Evolutionary conservation across 805 yeast species (phyloP).

Genomic region (Metschnikowia gelsemii): DNA sequence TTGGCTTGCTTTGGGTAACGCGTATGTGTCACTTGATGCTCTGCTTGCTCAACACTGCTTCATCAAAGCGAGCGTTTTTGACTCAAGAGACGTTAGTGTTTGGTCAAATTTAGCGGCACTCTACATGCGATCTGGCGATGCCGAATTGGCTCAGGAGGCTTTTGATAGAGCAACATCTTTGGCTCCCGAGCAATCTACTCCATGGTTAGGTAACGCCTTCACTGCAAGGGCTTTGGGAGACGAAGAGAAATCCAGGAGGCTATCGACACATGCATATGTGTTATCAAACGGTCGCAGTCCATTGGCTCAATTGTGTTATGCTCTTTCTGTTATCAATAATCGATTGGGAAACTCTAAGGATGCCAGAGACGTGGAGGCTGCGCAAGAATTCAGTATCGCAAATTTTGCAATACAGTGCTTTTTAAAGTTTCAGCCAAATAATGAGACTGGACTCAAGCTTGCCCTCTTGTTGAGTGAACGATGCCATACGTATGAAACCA

Average conservation of each 20-base stretch:
- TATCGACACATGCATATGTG: slow-evolving; percentile 76
- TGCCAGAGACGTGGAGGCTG: slow-evolving; percentile 54
- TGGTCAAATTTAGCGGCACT: slow-evolving; percentile 86
- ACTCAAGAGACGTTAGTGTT: slow-evolving; percentile 61
- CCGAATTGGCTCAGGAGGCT: slow-evolving; percentile 69
- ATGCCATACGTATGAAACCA: slow-evolving; percentile 58
- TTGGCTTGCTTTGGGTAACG: slow-evolving; percentile 85
- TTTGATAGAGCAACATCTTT: slow-evolving; percentile 73
- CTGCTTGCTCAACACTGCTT: slow-evolving; percentile 89
- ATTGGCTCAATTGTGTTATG: slow-evolving; percentile 70
- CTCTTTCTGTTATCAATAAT: slow-evolving; percentile 52
- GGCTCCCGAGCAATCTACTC: slow-evolving; percentile 68
- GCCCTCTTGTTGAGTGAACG: slow-evolving; percentile 65
- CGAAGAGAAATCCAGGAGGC: slow-evolving; percentile 45
- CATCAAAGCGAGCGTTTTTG: slow-evolving; percentile 72
- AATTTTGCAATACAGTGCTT: slow-evolving; percentile 64
- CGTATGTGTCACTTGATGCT: slow-evolving; percentile 62
- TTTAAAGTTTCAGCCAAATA: slow-evolving; percentile 59
- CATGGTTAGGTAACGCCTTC: slow-evolving; percentile 90
- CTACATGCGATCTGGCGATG: slow-evolving; percentile 66
- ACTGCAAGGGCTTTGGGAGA: slow-evolving; percentile 54
- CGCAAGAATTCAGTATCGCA: slow-evolving; percentile 68
- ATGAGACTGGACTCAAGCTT: slow-evolving; percentile 55
- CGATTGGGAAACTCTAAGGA: slow-evolving; percentile 44
- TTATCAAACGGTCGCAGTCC: slow-evolving; percentile 74